Evolutionary conservation across 176 grass and related monocot species (phyloP), one percentile per base, ranked within the genome.

Genomic region (Zoysia pacifica): DNA sequence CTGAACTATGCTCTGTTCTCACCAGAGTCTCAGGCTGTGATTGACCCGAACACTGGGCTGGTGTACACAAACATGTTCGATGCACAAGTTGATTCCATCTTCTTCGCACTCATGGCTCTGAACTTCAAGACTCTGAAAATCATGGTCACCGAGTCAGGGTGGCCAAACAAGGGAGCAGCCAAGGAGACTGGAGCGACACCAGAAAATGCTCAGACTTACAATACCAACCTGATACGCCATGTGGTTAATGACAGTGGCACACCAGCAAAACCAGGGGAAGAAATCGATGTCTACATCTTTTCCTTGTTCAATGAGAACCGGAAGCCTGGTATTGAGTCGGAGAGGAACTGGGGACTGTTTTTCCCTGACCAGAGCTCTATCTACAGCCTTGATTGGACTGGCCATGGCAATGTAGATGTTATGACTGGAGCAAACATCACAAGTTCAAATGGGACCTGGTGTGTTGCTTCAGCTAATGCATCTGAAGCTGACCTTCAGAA

Each of bases 261-360:
- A 19, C 96, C 90, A 14, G 90, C 90, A 4, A 95, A 93, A 70
- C 92, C 96, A 0, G 92, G 92, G 35, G 92, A 90, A 81, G 90
- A 91, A 76, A 99, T 99, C 4, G 92, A 95, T 87, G 81, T 92
- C 10, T 99, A 95, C 62, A 84, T 99, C 71, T 99, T 99, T 73
- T 99, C 96, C 52, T 86, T 99, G 85, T 99, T 99, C 88, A 95
- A 93, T 43, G 96, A 99, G 86, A 99, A 99, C 50, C 89, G 92
- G 73, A 99, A 99, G 28, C 90, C 96, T 0, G 90, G 96, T 48
- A 85, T 95, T 6, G 92, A 92, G 73, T 99, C 96, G 0, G 96
- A 99, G 88, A 92, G 96, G 78, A 95, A 99, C 72, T 99, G 96
- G 96, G 96, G 96, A 4, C 68, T 95, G 18, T 99, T 93, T 37